A percentile compares a stretch with the other conserved stretches of the same genome.
Evolutionary conservation across 148 eudicot species (phyloP).

Genomic region (Fagopyrum esculentum): DNA sequence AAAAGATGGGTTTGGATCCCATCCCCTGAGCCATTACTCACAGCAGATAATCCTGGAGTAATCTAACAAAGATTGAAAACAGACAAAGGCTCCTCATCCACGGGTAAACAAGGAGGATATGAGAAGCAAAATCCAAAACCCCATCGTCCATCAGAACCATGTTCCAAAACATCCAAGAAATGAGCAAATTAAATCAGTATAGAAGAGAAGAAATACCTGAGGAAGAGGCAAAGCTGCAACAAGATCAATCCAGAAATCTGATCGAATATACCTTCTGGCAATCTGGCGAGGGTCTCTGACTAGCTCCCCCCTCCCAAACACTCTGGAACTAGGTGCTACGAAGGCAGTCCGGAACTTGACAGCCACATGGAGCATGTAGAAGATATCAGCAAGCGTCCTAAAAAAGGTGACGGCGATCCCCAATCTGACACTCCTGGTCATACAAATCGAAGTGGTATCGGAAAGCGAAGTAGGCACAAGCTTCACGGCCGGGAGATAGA

Average conservation of each 20-base stretch:
- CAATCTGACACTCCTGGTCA: constrained; percentile 33
- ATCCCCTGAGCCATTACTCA: too few relatives aligned
- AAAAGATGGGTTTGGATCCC: too few relatives aligned
- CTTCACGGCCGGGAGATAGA: constrained; percentile 50
- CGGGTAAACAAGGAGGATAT: too few relatives aligned
- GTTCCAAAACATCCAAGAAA: too few relatives aligned
- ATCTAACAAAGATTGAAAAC: too few relatives aligned
- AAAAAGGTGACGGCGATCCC: constrained; percentile 49
- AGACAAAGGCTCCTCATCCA: too few relatives aligned
- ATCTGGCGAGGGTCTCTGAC: constrained; percentile 53
- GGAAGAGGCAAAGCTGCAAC: constrained; percentile 73
- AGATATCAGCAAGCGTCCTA: constrained; percentile 46
- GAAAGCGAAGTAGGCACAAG: neutral
- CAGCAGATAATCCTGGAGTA: too few relatives aligned
- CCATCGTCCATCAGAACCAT: too few relatives aligned
- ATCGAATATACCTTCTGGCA: constrained; percentile 44
- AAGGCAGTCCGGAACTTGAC: constrained; percentile 77
- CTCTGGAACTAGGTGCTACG: constrained; percentile 75
- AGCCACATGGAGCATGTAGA: constrained; percentile 50
- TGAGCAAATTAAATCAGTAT: neutral
- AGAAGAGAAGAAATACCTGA: constrained; percentile 31
- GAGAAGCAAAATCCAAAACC: too few relatives aligned
- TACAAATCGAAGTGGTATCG: constrained; percentile 31
- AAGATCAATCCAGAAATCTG: constrained; percentile 62
- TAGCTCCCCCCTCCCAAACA: constrained; percentile 81